Evolutionary conservation across 2,329 filamentous ascomycete genomes (phyloP).

Genomic region (Coniochaeta hoffmannii): DNA sequence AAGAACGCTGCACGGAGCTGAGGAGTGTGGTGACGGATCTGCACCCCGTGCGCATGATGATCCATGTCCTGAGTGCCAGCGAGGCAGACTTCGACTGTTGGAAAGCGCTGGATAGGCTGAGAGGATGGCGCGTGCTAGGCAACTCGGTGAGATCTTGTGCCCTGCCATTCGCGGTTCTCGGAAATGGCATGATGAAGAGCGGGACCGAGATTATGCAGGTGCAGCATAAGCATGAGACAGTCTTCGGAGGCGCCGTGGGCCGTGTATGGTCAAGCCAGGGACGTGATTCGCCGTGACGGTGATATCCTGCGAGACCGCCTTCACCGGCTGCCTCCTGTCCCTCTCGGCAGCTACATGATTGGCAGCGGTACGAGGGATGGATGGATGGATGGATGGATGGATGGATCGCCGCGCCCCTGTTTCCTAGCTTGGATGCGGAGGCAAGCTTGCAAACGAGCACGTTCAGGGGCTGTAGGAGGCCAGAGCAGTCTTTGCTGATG

Average conservation of each 20-base stretch:
- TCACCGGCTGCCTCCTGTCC: conserved; percentile 5
- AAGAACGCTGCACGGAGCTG: background rate
- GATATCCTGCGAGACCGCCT: conserved; percentile 8
- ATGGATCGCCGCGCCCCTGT: conserved; percentile 4
- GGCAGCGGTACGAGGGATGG: conserved; percentile 8
- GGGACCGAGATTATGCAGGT: background rate
- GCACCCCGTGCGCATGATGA: background rate
- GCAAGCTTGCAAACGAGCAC: conserved; percentile 5
- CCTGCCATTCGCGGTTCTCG: background rate
- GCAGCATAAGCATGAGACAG: background rate
- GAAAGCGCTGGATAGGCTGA: background rate
- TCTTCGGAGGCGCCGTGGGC: conserved; percentile 4
- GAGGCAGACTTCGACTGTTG: background rate
- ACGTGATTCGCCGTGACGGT: background rate
- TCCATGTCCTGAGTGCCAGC: background rate
- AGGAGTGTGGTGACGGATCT: background rate
- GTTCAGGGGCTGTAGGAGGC: background rate
- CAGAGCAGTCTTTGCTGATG: conserved; percentile 6
- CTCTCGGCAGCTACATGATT: conserved; percentile 6
- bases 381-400: no score
- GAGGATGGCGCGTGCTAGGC: background rate
- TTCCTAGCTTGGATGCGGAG: background rate
- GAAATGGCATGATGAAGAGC: background rate
- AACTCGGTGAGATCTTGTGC: background rate
- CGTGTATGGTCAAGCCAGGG: conserved; percentile 5